These are phyloP conservation scores for Aciculosporium take DNA, from an alignment of 2,329 filamentous ascomycete species.

Conservation along the genomic window DNA sequence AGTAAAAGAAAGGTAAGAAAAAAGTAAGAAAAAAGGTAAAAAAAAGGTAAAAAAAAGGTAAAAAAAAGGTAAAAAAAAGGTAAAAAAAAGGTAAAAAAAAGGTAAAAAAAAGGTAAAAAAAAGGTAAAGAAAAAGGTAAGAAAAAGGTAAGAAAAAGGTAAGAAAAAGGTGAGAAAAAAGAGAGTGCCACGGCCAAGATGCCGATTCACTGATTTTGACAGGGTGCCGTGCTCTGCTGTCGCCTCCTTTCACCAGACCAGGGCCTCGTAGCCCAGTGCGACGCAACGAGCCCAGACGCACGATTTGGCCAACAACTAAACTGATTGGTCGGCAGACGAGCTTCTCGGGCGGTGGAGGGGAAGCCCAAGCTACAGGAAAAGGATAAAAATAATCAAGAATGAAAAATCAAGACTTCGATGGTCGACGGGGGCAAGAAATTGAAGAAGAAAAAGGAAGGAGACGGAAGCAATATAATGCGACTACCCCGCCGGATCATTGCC, in stretches of 20 bases:
- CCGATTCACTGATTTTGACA: background rate
- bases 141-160: too few species aligned
- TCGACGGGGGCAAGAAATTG: background rate
- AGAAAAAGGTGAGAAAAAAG: background rate
- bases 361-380: background rate
- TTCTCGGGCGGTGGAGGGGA: too few species aligned
- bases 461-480: background rate
- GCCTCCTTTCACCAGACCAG: background rate
- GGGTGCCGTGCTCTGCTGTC: background rate
- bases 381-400: too few species aligned
- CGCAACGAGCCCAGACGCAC: too few species aligned
- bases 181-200: conserved; percentile 1
- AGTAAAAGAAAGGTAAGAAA: too few species aligned
- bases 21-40: too few species aligned
- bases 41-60: too few species aligned
- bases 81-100: too few species aligned
- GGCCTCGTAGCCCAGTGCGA: background rate
- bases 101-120: too few species aligned
- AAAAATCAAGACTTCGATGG: background rate
- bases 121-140: too few species aligned
- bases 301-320: background rate
- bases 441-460: background rate
- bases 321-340: background rate
- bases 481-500: background rate
- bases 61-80: too few species aligned